A percentile compares a stretch with the other conserved stretches of the same genome.
Conservation (phyloP, 2,329 filamentous ascomycete genomes). For the Fusarium agapanthi region DNA sequence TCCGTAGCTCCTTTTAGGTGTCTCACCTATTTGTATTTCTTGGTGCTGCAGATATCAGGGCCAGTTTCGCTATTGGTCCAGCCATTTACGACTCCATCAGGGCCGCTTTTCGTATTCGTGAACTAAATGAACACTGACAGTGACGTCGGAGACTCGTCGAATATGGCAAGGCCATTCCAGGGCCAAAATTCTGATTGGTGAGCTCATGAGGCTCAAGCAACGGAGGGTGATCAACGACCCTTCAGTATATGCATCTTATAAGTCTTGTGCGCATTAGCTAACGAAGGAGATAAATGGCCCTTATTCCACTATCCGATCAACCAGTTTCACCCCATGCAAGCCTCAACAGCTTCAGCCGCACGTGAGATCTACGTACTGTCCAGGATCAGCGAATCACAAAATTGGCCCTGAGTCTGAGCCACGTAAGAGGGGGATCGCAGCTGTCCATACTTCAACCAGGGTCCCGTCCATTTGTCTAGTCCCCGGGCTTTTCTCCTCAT, state of each 20-base stretch:
- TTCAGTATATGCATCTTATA: not conserved
- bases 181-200: not conserved
- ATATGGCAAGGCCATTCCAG: fast-evolving
- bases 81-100: not conserved
- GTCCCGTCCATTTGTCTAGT: not conserved
- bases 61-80: not conserved
- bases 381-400: not conserved
- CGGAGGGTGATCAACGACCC: fast-evolving
- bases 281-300: not conserved
- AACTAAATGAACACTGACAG: not conserved
- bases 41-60: not conserved
- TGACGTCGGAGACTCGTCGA: fast-evolving
- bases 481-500: not conserved
- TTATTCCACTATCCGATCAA: not conserved
- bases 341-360: not conserved
- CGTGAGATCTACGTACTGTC: not conserved
- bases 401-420: not conserved
- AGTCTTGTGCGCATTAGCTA: not conserved
- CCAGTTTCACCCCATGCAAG: not conserved
- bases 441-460: not conserved
- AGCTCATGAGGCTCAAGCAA: not conserved
- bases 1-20: not conserved
- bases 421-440: fast-evolving
- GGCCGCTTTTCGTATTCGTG: not conserved
- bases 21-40: not conserved